Evolutionary conservation across 257 asterid species (phyloP), one percentile per base, ranked within the genome.

Genomic region (Schizonepeta tenuifolia): DNA sequence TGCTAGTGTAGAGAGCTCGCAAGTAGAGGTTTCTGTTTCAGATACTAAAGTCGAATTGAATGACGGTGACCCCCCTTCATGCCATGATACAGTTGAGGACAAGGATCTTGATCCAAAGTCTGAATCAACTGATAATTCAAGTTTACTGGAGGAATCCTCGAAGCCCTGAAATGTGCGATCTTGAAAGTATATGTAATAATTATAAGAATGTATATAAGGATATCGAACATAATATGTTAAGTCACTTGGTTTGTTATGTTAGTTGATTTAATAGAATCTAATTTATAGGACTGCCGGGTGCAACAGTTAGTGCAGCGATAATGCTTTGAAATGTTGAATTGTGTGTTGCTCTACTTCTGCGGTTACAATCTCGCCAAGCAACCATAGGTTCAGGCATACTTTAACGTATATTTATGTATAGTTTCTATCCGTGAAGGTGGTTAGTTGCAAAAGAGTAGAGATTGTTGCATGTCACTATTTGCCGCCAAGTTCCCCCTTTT

Each of bases 91-190:
- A 28, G 33, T 28, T 28, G 33, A 31, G 68, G 60, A 18, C n/a
- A 76, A 79, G 64, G 75, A 43, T 47, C 38, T 67, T 20, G 74
- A 68, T 41, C n/a, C 74, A 15, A 70, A 73, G 44, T 69, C 77
- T 53, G 82, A 69, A 59, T 62, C 78, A 9, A 46, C 54, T 46
- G 77, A 36, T 64, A 26, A 21, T 72, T 57, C 65, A 35, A 61
- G 70, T 60, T 53, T 65, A 55, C 63, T 59, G 6, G 24, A 17
- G 50, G 79, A 43, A 47, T 66, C 79, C 50, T 51, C 67, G 12
- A 44, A 41, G 8, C 31, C 3, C 0, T 49, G 31, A 72, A 28
- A 66, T 28, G 58, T 20, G 11, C 18, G 13, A 65, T 22, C 41
- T 28, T 43, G 28, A 33, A 22, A 36, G 38, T 59, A 9, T 33